These are phyloP conservation scores for Stachybotrys chlorohalonatus DNA, from an alignment of 2,329 filamentous ascomycete genomes.

Conservation along the genomic window DNA sequence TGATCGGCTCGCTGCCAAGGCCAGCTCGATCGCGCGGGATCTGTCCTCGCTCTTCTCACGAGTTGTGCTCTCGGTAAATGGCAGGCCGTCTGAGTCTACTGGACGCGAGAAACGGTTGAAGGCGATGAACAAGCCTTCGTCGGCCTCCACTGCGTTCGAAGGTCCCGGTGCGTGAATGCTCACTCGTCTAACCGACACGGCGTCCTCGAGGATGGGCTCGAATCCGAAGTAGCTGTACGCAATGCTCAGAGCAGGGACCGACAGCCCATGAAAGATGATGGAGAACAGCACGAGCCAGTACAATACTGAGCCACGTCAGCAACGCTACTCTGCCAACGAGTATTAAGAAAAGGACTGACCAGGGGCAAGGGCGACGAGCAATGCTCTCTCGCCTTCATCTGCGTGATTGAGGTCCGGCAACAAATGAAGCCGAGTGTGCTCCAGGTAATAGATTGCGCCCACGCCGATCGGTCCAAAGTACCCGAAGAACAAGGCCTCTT, in stretches of 20 bases:
- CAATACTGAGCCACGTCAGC: not conserved
- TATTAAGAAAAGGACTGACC: not conserved
- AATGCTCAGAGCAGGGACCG: slow-evolving; percentile 29
- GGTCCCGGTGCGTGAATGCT: slow-evolving; percentile 20
- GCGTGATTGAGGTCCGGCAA: not conserved
- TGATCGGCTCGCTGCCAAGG: not conserved
- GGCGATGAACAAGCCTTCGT: slow-evolving; percentile 25
- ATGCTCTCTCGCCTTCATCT: not conserved
- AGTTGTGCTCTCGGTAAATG: not conserved
- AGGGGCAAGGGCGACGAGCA: not conserved
- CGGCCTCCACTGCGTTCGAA: slow-evolving; percentile 24
- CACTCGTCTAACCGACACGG: slow-evolving; percentile 22
- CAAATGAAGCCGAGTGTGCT: not conserved
- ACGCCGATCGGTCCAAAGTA: slow-evolving; percentile 1
- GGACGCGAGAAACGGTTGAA: slow-evolving; percentile 37
- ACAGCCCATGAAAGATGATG: slow-evolving; percentile 37
- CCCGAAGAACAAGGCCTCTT: not conserved
- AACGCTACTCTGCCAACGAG: not conserved
- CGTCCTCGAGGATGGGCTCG: slow-evolving; percentile 28
- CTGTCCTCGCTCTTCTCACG: not conserved
- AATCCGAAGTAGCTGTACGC: slow-evolving; percentile 27
- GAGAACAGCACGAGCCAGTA: slow-evolving; percentile 21
- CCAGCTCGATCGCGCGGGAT: not conserved
- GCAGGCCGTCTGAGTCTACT: not conserved
- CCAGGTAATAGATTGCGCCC: not conserved